These are phyloP conservation scores for Syzygium jambos DNA, from an alignment of 345 rosid species.

Conservation along the genomic window DNA sequence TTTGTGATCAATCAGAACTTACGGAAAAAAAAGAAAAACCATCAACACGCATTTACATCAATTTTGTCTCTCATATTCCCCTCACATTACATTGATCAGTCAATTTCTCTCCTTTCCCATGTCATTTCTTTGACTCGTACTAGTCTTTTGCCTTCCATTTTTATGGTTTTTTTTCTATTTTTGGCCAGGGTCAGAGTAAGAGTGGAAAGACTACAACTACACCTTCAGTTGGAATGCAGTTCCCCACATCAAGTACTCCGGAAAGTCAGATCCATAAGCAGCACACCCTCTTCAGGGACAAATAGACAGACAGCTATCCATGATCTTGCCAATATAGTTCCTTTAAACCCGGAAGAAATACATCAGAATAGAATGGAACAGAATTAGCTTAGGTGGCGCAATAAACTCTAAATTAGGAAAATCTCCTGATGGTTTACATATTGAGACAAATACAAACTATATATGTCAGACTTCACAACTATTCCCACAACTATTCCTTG, in stretches of 20 bases:
- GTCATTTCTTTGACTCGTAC: neutral
- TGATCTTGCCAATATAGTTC: neutral
- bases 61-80: neutral
- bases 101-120: neutral
- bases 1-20: neutral
- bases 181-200: neutral
- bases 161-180: neutral
- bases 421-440: neutral
- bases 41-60: neutral
- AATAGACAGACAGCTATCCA: neutral
- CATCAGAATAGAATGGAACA: neutral
- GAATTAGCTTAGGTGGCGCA: neutral
- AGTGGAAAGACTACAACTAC: neutral
- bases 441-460: neutral
- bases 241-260: neutral
- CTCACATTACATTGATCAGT: neutral
- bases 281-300: neutral
- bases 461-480: neutral
- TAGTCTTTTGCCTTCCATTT: neutral
- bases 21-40: neutral
- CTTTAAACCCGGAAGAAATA: neutral
- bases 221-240: neutral
- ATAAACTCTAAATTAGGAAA: neutral
- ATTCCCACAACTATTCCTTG: neutral
- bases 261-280: neutral